These are phyloP conservation scores for Areca catechu DNA, from an alignment of 176 grass and related monocot genomes.

Conservation along the genomic window DNA sequence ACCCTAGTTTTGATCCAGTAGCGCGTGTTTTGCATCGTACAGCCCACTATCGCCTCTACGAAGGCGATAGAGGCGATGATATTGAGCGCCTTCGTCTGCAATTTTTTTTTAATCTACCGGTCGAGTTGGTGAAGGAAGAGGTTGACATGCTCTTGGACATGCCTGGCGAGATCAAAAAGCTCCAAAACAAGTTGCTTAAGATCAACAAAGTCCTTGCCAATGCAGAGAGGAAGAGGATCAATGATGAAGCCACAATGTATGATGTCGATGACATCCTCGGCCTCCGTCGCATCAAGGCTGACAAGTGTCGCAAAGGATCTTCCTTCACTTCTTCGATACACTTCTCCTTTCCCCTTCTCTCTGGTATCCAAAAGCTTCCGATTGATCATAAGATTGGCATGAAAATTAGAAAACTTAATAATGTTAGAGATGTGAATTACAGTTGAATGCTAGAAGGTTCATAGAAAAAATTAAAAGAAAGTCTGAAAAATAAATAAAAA, in stretches of 20 bases:
- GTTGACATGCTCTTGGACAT: conserved; percentile 22
- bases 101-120: no score
- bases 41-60: no score
- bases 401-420: conserved; percentile 13
- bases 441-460: no score
- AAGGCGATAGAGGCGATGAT: no score
- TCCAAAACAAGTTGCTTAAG: conserved; percentile 24
- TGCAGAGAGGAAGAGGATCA: conserved; percentile 27
- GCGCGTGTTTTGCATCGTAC: no score
- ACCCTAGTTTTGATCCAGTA: no score
- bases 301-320: not conserved
- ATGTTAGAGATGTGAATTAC: no score
- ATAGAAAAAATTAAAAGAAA: no score
- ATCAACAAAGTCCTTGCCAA: conserved; percentile 27
- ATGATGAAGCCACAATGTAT: conserved; percentile 20
- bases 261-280: no score
- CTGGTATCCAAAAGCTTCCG: conserved; percentile 18
- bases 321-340: not conserved
- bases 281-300: not conserved
- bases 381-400: conserved; percentile 8
- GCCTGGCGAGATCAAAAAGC: conserved; percentile 18
- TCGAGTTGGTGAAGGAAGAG: conserved; percentile 11
- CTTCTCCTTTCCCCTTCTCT: conserved; percentile 19
- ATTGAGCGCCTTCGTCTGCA: no score
- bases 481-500: no score